Evolutionary conservation across 2,329 filamentous ascomycete genomes (phyloP), one percentile per base, ranked within the genome.

Genomic region (Neofusicoccum parvum): DNA sequence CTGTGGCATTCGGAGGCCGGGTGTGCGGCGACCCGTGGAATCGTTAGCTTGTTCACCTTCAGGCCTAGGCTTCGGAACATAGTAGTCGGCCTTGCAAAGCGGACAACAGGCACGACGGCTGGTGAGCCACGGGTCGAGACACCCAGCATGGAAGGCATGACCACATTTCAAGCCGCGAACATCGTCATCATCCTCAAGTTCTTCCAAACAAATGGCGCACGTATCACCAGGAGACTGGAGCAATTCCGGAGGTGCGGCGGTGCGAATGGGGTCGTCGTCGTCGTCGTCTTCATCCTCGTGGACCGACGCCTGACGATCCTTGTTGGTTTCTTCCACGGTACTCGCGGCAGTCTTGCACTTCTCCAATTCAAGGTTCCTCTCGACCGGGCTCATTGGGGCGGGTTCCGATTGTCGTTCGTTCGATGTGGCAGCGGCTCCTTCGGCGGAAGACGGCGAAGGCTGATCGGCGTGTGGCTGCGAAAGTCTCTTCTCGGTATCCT

Each of bases 61-160:
- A 3, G 91, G 83, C 15, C 92, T 90, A 59, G 93, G 92, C 80
- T 98, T 98, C 0, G 95, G 94, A 2, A 92, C 90, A 77, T 96
- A 98, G 78, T 98, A 99, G 75, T 99, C 95, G 46, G 94, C 92
- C 81, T 99, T 99, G 84, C 95, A 99, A 6, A 99, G 88, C 5
- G 95, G 95, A 76, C 95, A 99, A 82, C 94, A 98, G 32, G 95
- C 95, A 70, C 94, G 90, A 68, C 95, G 88, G 74, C 91, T 94
- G 10, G 95, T 99, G 69, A 99, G 82, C 95, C 95, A 99, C 11
- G 95, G 95, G 72, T 99, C 95, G 56, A 99, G 87, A 75, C 95
- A 99, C 45, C 90, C 92, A 59, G 93, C 94, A 76, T 99, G 95
- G 86, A 98, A 99, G 63, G 94, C 94, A 78, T 99, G 95, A n/a